phyloP scores from a whole-genome alignment of 2,329 filamentous ascomycete species.

The Sporothrix schenckii region DNA sequence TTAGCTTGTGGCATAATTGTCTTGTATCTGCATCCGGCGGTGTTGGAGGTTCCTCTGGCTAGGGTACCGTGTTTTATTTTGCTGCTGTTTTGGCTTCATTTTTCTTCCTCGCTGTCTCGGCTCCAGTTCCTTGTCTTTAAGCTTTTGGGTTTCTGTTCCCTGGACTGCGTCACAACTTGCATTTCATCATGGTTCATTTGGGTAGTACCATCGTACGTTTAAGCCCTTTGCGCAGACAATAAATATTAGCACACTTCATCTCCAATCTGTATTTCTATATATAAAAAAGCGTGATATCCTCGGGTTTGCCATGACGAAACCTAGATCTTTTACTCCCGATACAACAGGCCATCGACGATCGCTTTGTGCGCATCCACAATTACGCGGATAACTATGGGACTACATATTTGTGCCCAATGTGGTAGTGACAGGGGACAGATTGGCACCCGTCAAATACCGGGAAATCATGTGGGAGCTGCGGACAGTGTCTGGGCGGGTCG shows the following conservation, averaged over 20 bases:
- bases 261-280: no score
- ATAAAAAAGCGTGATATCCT: no score
- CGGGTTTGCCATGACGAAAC: no score
- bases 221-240: slow-evolving; percentile 4
- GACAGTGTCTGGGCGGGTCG: neutral
- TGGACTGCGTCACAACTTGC: neutral
- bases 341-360: slow-evolving; percentile 18
- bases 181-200: neutral
- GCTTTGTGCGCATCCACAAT: slow-evolving; percentile 6
- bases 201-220: neutral
- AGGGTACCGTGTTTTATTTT: neutral
- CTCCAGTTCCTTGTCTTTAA: neutral
- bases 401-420: neutral
- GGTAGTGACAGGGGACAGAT: neutral
- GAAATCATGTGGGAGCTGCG: slow-evolving; percentile 17
- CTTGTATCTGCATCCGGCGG: slow-evolving; percentile 2
- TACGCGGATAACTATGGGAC: slow-evolving; percentile 2
- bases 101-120: neutral
- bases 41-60: slow-evolving; percentile 14
- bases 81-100: neutral
- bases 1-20: slow-evolving; percentile 1
- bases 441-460: slow-evolving; percentile 9
- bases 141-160: neutral
- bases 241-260: neutral
- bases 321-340: neutral